Evolutionary conservation across 2,329 filamentous ascomycete species (phyloP).

Genomic region (Blastomyces silverae): DNA sequence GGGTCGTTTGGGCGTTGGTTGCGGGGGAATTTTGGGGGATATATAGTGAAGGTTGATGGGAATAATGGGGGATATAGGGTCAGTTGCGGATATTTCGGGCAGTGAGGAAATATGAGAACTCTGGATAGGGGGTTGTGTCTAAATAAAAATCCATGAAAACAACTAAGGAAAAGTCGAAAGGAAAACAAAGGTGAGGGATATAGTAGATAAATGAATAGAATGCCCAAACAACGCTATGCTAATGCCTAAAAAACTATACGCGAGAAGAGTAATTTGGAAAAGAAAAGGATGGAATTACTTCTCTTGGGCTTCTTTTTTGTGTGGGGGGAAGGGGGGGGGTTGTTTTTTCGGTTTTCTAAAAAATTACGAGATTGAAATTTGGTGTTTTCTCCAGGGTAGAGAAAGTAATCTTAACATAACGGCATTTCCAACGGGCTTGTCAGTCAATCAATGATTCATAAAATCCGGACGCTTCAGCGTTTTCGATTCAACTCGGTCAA

Average conservation of each 20-base stretch:
- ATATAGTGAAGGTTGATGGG: background rate
- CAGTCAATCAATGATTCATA: constrained; percentile 6
- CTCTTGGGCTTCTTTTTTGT: background rate
- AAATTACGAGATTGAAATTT: background rate
- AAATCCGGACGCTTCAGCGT: background rate
- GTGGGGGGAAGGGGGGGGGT: no score
- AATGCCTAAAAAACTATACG: constrained; percentile 23
- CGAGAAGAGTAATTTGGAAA: constrained; percentile 16
- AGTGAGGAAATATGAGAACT: background rate
- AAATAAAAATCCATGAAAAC: background rate
- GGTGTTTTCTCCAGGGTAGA: background rate
- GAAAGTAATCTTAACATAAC: constrained; percentile 16
- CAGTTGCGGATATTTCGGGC: background rate
- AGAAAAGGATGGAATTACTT: background rate
- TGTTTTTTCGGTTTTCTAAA: background rate
- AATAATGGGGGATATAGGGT: background rate
- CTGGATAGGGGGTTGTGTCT: background rate
- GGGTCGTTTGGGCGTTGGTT: background rate
- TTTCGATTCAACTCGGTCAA: background rate
- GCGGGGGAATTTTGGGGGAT: background rate
- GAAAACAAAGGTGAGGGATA: constrained; percentile 19
- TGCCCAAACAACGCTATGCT: constrained; percentile 42
- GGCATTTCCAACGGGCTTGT: background rate
- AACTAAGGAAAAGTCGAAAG: constrained; percentile 17
- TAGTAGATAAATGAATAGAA: constrained; percentile 21